Evolutionary conservation across 768 basidiomycete genomes (phyloP).

Genomic region (Phylloporus rhodoxanthus): DNA sequence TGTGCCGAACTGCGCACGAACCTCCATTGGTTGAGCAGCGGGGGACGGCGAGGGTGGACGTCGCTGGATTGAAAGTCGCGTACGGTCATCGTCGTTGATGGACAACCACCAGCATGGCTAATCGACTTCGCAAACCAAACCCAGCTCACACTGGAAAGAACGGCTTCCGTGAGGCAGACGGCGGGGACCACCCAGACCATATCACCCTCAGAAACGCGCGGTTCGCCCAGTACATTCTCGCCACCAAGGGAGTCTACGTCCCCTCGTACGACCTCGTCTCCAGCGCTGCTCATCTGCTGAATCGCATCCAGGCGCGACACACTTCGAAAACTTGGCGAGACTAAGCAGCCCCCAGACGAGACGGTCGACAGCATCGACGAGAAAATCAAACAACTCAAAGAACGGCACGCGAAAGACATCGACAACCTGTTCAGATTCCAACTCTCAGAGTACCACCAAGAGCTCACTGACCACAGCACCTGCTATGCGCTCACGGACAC

Average conservation of each 20-base stretch:
- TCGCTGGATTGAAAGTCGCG: too few relatives aligned
- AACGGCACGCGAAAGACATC: constrained; percentile 28
- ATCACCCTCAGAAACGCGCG: constrained; percentile 29
- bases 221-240: constrained; percentile 36
- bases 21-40: too few relatives aligned
- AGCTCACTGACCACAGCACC: constrained; percentile 26
- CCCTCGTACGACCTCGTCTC: constrained; percentile 32
- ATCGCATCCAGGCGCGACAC: constrained; percentile 13
- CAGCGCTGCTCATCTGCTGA: not conserved
- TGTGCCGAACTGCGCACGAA: too few relatives aligned
- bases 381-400: constrained; percentile 28
- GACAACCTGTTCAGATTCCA: constrained; percentile 28
- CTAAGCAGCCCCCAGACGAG: constrained; percentile 12
- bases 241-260: constrained; percentile 34
- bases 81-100: not conserved
- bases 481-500: constrained; percentile 25
- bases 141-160: constrained; percentile 11
- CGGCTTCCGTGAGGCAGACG: constrained; percentile 20
- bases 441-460: constrained; percentile 28
- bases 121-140: constrained; percentile 11
- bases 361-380: constrained; percentile 23
- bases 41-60: too few relatives aligned
- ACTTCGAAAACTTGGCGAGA: constrained; percentile 19
- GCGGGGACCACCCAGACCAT: constrained; percentile 16
- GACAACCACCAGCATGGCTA: constrained; percentile 1